Base-by-base conservation (phyloP, 129 eudicot species). In the Deinandra increscens region DNA sequence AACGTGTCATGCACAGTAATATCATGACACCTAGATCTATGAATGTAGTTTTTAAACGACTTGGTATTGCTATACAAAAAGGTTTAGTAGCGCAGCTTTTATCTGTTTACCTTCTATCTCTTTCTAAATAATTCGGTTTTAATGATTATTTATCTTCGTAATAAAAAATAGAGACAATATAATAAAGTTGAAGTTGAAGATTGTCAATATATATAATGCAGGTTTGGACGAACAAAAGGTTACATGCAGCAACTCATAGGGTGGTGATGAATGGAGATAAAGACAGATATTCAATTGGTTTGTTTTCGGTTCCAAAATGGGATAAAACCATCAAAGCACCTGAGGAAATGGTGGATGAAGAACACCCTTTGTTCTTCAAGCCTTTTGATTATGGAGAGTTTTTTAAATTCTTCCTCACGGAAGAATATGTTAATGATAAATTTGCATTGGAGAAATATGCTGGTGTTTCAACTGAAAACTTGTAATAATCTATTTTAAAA, bases 151-250 rank as follows among this genome's bases (percentile, higher is more conserved):
- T n/a, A n/a, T n/a, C n/a, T n/a, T n/a, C n/a, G n/a, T n/a, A n/a
- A n/a, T n/a, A n/a, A n/a, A n/a, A n/a, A n/a, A n/a, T n/a, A n/a
- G n/a, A n/a, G n/a, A n/a, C n/a, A n/a, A n/a, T n/a, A n/a, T n/a
- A n/a, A n/a, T n/a, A n/a, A n/a, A n/a, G n/a, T n/a, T n/a, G 31
- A 26, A 3, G 31, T 26, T 26, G 31, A 26, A 26, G 1, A 26
- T 26, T 3, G 31, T 26, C 31, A 3, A 60, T 15, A 13, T 6
- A 31, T 31, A 53, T 54, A 20, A 2, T 26, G 38, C 33, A 88
- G 95, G 91, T 81, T 53, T 88, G 90, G 91, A 75, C 84, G 66
- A 88, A 88, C 18, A 90, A 87, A 4, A 70, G 91, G 19, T 18
- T 88, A 70, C 77, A 78, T 64, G 63, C 88, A 1, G 79, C 88